A percentile compares a stretch with the other conserved stretches of the same genome.
These are phyloP conservation scores for Xylaria sp. DNA, from an alignment of 2,329 filamentous ascomycete genomes.

Conservation along the genomic window DNA sequence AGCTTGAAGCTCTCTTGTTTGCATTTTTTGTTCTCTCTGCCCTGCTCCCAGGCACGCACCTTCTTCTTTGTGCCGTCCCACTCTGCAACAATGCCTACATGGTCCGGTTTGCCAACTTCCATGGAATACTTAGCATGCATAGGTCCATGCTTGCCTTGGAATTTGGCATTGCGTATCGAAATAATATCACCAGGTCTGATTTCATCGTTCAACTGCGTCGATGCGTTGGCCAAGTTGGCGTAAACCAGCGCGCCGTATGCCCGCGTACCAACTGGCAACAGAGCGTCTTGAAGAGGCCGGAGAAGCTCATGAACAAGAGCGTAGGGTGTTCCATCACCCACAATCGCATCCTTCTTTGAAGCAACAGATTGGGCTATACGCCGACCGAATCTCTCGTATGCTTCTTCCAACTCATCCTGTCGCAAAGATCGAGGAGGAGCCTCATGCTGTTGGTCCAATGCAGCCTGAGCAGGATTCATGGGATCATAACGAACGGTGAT, in stretches of 20 bases:
- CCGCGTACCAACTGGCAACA: constrained; percentile 79
- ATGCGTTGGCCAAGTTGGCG: constrained; percentile 89
- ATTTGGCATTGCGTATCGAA: constrained; percentile 84
- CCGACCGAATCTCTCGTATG: constrained; percentile 75
- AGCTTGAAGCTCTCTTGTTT: constrained; percentile 92
- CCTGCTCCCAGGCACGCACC: constrained; percentile 91
- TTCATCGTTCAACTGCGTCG: constrained; percentile 83
- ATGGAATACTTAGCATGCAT: constrained; percentile 91
- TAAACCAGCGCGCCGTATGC: constrained; percentile 91
- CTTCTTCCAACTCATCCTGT: constrained; percentile 88
- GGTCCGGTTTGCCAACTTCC: constrained; percentile 83
- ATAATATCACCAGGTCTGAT: constrained; percentile 92
- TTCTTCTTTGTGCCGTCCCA: constrained; percentile 99
- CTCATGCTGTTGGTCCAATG: constrained; percentile 81
- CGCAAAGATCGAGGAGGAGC: constrained; percentile 73
- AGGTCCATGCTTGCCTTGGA: constrained; percentile 89
- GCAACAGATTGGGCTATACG: constrained; percentile 66
- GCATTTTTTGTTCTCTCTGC: constrained; percentile 86
- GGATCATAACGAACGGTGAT: constrained; percentile 76
- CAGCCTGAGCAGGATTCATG: constrained; percentile 64
- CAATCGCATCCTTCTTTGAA: constrained; percentile 69
- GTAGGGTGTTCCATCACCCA: constrained; percentile 79
- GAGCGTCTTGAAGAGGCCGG: constrained; percentile 63
- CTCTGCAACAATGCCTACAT: constrained; percentile 86
- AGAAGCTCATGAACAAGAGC: constrained; percentile 76